These are phyloP conservation scores for Incumbomyces lentus DNA, from an alignment of 2,329 filamentous ascomycete genomes.

Conservation along the genomic window DNA sequence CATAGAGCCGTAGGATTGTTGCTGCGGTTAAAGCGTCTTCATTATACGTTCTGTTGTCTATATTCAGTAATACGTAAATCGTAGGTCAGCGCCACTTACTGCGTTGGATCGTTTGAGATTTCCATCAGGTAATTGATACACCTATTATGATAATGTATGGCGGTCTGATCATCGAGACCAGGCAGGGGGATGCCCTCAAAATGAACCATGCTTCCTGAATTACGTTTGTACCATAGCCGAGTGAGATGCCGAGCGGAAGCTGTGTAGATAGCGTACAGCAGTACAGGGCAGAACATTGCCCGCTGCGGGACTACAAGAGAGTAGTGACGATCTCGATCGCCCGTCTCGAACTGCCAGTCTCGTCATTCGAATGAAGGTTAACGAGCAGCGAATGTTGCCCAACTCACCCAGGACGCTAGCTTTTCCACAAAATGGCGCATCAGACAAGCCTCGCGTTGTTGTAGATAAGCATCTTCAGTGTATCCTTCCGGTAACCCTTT, in stretches of 20 bases:
- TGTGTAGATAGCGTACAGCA: slow-evolving; percentile 31
- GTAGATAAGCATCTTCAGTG: not conserved
- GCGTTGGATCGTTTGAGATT: slow-evolving; percentile 27
- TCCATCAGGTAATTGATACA: slow-evolving; percentile 33
- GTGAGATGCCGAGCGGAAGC: slow-evolving; percentile 30
- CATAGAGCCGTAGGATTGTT: slow-evolving; percentile 31
- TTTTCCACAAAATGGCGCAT: slow-evolving; percentile 18
- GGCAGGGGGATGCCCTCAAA: slow-evolving; percentile 21
- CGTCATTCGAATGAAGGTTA: not conserved
- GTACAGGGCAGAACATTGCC: slow-evolving; percentile 30
- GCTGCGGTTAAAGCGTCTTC: slow-evolving; percentile 30
- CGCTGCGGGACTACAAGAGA: slow-evolving; percentile 32
- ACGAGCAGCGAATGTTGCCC: not conserved
- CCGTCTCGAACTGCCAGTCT: slow-evolving; percentile 28
- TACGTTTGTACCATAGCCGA: slow-evolving; percentile 20
- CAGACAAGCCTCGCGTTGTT: slow-evolving; percentile 3
- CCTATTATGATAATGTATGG: slow-evolving; percentile 32
- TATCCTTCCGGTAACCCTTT: not conserved
- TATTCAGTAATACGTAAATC: too few species aligned
- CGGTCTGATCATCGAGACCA: slow-evolving; percentile 26
- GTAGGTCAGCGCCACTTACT: slow-evolving; percentile 7
- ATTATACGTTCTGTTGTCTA: slow-evolving; percentile 21
- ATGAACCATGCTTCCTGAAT: not conserved
- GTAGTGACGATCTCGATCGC: slow-evolving; percentile 33
- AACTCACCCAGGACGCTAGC: slow-evolving; percentile 18